Evolutionary conservation across 208 protist species (phyloP).

Genomic region (Entamoeba dispar): DNA sequence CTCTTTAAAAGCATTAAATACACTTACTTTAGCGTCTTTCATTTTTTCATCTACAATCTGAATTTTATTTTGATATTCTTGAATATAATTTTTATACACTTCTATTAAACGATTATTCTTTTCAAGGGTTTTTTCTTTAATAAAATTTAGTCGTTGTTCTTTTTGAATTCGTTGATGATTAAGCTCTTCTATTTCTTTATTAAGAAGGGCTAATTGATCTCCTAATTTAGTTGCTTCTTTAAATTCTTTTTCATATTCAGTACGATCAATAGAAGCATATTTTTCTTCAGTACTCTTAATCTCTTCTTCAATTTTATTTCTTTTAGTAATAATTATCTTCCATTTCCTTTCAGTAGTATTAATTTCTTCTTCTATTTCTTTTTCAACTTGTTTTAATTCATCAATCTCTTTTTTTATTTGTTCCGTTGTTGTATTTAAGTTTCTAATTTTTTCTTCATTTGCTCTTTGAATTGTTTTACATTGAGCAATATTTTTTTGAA

Average conservation of each 20-base stretch:
- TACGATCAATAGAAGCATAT: not conserved
- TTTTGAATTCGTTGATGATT: not conserved
- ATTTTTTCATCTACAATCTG: not conserved
- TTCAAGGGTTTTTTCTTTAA: not conserved
- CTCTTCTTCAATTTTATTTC: not conserved
- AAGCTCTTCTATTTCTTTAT: not conserved
- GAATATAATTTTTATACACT: not conserved
- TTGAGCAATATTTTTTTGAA: not conserved
- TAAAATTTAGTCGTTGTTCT: not conserved
- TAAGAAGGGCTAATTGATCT: not conserved
- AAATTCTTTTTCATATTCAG: not conserved
- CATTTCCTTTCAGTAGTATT: not conserved
- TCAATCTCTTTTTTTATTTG: not conserved
- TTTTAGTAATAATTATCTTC: not conserved
- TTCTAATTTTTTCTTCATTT: not conserved
- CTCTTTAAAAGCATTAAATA: not conserved
- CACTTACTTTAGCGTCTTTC: not conserved
- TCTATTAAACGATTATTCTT: not conserved
- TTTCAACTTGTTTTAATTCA: not conserved
- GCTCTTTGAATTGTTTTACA: not conserved
- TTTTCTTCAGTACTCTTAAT: not conserved
- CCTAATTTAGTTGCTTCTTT: not conserved
- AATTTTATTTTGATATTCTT: not conserved
- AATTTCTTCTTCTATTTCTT: not conserved
- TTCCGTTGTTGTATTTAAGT: not conserved